Evolutionary conservation across 2,329 filamentous ascomycete genomes (phyloP), one percentile per base, ranked within the genome.

Genomic region (Colletotrichum sp.): DNA sequence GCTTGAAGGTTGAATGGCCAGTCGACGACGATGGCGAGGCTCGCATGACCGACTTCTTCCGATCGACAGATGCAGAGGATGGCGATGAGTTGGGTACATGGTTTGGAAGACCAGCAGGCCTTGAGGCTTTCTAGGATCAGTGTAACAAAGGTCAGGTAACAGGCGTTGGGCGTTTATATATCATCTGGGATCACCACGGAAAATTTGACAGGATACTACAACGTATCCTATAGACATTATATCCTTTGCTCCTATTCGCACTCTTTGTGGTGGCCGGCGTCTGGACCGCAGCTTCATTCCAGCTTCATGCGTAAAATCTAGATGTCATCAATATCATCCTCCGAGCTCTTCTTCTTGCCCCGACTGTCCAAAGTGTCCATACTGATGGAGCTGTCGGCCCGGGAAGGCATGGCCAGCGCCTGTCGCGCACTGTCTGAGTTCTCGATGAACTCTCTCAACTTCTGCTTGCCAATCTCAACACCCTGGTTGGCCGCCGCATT

Each of bases 401-500:
- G 78, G 1, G 87, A 84, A 11, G 91, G 90, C 92, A 98, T 94
- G 27, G 92, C 92, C 81, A 98, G 91, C 1, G 95, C 95, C 82
- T 96, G 93, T 63, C 95, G 88, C 5, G 95, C 95, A 13, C 93
- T 93, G 78, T 98, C 95, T n/a, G 93, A 95, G 78, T 90, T 93
- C 85, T 96, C 94, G 72, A 98, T 88, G 80, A 98, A 98, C 36
- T 98, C 95, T 29, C 96, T 91, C 61, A 98, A 90, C 78, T 94
- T 93, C 86, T 97, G 93, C 87, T 98, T 98, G 81, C 95, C 94
- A 77, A 99, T 95, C 78, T 98, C 95, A 34, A 98, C 80, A 9
- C 94, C 97, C 85, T 99, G 97, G 76, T 90, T 89, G 62, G 92
- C 93, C 6, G 97, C 97, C 16, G 97, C 97, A 78, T 97, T 97